Conservation (phyloP, 225 moss, liverwort and hornwort genomes). For the Physcomitrellopsis africana region DNA sequence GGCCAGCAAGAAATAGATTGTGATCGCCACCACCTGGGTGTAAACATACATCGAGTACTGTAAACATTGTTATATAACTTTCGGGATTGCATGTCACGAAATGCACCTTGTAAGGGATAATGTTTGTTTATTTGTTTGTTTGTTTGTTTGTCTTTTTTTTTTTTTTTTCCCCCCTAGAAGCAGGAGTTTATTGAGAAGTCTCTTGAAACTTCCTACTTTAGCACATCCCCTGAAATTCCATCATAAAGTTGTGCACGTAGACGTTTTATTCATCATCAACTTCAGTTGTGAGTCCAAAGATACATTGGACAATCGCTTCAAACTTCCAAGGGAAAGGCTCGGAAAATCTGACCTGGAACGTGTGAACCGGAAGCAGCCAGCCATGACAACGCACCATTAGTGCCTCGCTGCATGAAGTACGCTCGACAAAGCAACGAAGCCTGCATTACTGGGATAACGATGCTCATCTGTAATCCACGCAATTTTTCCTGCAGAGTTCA, state of each 20-base stretch:
- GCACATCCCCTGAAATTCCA: no score
- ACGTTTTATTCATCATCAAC: neutral
- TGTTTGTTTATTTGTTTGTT: no score
- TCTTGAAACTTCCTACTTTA: no score
- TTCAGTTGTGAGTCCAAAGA: neutral
- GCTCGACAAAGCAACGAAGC: constrained; percentile 48
- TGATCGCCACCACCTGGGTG: constrained; percentile 94
- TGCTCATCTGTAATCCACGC: constrained; percentile 25
- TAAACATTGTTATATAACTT: neutral
- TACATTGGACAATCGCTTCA: neutral
- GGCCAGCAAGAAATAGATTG: constrained; percentile 82
- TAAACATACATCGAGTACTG: neutral
- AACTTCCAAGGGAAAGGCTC: neutral
- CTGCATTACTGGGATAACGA: constrained; percentile 55
- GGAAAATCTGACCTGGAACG: constrained; percentile 72
- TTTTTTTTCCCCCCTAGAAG: no score
- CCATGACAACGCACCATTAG: constrained; percentile 99
- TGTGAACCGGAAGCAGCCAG: constrained; percentile 99
- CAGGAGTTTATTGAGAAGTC: no score
- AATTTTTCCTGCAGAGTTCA: constrained; percentile 28
- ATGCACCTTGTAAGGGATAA: neutral
- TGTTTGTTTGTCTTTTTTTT: no score
- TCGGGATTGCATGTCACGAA: neutral
- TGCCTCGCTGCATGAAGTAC: constrained; percentile 61
- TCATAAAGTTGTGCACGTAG: no score